Evolutionary conservation across 768 basidiomycete genomes (phyloP).

Genomic region (Agaricus sinodeliciosus): DNA sequence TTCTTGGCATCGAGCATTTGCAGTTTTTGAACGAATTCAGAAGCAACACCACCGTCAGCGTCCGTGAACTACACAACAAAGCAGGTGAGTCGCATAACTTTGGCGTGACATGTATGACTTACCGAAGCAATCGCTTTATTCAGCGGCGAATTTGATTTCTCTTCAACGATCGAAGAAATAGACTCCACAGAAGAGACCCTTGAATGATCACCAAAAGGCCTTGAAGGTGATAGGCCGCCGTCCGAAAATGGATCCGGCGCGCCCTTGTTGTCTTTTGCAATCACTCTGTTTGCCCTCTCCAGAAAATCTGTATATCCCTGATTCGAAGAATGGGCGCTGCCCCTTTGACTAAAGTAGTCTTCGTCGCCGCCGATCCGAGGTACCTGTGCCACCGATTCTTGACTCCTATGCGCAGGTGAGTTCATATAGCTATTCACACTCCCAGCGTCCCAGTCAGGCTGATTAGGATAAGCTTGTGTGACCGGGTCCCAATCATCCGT

Average conservation of each 20-base stretch:
- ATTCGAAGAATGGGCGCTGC: constrained; percentile 23
- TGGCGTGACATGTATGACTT: constrained; percentile 16
- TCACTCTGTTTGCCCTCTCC: constrained; percentile 77
- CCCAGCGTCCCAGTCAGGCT: constrained; percentile 73
- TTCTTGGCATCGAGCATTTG: constrained; percentile 76
- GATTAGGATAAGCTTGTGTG: constrained; percentile 52
- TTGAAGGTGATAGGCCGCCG: constrained; percentile 44
- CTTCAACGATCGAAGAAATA: constrained; percentile 86
- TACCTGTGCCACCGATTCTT: constrained; percentile 51
- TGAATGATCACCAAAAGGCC: constrained; percentile 78
- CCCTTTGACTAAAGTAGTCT: constrained; percentile 40
- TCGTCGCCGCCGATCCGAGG: constrained; percentile 35
- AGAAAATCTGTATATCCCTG: constrained; percentile 73
- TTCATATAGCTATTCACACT: constrained; percentile 37
- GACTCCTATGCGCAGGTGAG: constrained; percentile 63
- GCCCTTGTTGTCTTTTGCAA: constrained; percentile 72
- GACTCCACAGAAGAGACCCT: constrained; percentile 84
- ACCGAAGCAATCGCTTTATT: constrained; percentile 93
- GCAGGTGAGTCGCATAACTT: constrained; percentile 7
- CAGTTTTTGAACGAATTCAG: constrained; percentile 82
- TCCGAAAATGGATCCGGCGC: constrained; percentile 87
- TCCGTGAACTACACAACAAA: constrained; percentile 72
- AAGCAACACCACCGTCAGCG: constrained; percentile 85
- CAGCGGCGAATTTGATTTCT: constrained; percentile 83
- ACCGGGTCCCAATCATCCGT: constrained; percentile 80